A percentile compares a stretch with the other conserved stretches of the same genome.
These are phyloP conservation scores for Magnaporthales sp. DNA, from an alignment of 2,329 filamentous ascomycete species.

Conservation along the genomic window DNA sequence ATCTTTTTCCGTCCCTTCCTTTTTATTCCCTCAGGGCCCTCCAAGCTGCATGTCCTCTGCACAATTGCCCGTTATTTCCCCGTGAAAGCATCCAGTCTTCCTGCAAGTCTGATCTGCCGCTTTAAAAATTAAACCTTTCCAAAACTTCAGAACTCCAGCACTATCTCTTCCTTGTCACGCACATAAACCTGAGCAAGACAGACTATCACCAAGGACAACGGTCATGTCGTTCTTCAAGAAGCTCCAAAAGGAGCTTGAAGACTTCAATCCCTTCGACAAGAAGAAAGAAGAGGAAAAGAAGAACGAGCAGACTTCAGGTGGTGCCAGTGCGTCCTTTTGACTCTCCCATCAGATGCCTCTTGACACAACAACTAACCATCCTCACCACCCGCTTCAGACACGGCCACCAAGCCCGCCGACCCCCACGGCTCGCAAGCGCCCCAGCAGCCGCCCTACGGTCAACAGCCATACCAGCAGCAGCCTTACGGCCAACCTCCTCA, in stretches of 20 bases:
- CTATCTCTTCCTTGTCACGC: not conserved
- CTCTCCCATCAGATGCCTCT: not conserved
- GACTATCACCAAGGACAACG: not conserved
- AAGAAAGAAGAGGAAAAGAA: not conserved
- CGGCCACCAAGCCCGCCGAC: not conserved
- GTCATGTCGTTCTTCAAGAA: conserved; percentile 7
- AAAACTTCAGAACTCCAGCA: not conserved
- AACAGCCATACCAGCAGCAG: not conserved
- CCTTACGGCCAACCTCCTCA: not conserved
- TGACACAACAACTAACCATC: not conserved
- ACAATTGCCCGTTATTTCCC: not conserved
- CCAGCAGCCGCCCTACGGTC: not conserved
- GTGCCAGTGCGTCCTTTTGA: not conserved
- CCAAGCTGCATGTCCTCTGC: not conserved
- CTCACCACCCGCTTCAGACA: not conserved
- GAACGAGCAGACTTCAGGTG: not conserved
- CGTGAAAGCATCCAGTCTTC: not conserved
- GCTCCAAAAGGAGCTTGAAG: conserved; percentile 6
- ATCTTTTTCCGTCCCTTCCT: not conserved
- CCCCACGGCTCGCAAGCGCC: not conserved
- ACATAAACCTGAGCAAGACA: not conserved
- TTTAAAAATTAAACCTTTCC: not conserved
- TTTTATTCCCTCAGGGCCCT: conserved; percentile 1
- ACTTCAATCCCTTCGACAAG: conserved; percentile 4
- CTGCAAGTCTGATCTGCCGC: not conserved